These are phyloP conservation scores for Pichia sp. DNA, from an alignment of 1,139 yeast genomes.

Conservation along the genomic window DNA sequence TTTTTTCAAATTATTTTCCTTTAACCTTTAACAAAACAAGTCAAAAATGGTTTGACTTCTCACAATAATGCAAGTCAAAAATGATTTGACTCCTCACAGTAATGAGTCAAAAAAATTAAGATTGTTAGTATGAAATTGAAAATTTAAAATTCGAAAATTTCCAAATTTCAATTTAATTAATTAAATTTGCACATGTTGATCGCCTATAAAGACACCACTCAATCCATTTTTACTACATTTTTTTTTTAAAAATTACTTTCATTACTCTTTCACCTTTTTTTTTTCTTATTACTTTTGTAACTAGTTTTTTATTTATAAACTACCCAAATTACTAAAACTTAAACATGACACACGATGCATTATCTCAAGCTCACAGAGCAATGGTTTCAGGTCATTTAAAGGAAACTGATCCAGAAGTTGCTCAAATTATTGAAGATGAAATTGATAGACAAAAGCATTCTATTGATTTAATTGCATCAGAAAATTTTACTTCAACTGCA, in stretches of 20 bases:
- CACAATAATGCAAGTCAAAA: too few species aligned
- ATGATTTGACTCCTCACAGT: background rate
- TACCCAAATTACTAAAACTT: background rate
- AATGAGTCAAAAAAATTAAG: background rate
- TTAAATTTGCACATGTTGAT: background rate
- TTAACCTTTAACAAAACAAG: too few species aligned
- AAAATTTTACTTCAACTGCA: conserved; percentile 93
- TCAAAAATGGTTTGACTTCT: too few species aligned
- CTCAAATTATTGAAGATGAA: conserved; percentile 77
- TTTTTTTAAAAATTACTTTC: background rate
- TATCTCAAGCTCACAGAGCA: conserved; percentile 59
- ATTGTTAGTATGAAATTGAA: too few species aligned
- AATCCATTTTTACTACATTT: background rate
- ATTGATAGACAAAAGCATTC: conserved; percentile 91
- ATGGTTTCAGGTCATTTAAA: conserved; percentile 62
- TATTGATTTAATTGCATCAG: conserved; percentile 90
- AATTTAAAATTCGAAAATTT: background rate
- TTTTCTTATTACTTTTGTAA: background rate
- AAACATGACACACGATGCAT: conserved; percentile 41
- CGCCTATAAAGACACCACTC: background rate
- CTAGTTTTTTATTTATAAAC: background rate
- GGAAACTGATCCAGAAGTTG: conserved; percentile 81
- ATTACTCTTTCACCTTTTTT: background rate
- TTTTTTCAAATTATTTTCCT: too few species aligned
- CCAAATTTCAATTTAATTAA: background rate